A percentile compares a stretch with the other conserved stretches of the same genome.
phyloP scores from a whole-genome alignment of 768 basidiomycete species.

The Kwoniella sp. region DNA sequence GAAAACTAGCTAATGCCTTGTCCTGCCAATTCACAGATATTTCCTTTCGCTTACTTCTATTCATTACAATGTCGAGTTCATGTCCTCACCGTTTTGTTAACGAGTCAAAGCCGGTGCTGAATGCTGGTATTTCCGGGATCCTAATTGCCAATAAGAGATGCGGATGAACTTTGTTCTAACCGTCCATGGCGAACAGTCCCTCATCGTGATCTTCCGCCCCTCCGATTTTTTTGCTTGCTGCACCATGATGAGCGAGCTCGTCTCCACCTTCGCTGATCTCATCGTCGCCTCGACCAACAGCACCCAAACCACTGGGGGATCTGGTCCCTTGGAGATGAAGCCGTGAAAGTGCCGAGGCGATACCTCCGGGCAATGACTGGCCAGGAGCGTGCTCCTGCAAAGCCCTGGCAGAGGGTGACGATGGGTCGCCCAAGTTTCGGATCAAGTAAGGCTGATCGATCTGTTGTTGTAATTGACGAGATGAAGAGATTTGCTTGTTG shows the following conservation, averaged over 20 bases:
- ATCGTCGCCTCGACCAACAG: constrained; percentile 1
- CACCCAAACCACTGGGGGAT: constrained; percentile 14
- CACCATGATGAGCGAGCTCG: constrained; percentile 1
- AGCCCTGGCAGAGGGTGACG: constrained; percentile 69
- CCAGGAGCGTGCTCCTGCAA: constrained; percentile 86
- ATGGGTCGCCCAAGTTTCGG: constrained; percentile 29
- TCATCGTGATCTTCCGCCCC: constrained; percentile 36
- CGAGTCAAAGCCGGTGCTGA: too few species aligned
- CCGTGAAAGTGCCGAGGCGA: constrained; percentile 86
- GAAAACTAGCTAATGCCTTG: too few species aligned
- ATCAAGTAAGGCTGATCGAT: constrained; percentile 23
- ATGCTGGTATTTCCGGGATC: not conserved
- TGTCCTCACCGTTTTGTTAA: too few species aligned
- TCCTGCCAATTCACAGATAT: too few species aligned
- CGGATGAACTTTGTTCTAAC: constrained; percentile 2
- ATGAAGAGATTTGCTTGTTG: constrained; percentile 22
- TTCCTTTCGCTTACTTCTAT: too few species aligned
- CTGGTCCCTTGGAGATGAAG: constrained; percentile 67
- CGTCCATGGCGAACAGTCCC: constrained; percentile 49
- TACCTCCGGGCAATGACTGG: constrained; percentile 84
- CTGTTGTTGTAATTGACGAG: constrained; percentile 6
- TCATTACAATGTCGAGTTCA: too few species aligned
- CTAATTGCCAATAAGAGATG: not conserved
- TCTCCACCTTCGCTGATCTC: constrained; percentile 4
- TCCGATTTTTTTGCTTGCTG: not conserved